A percentile compares a stretch with the other conserved stretches of the same genome.
Evolutionary conservation across 805 yeast species (phyloP).

Genomic region (Yamadazyma paraphyllophila): DNA sequence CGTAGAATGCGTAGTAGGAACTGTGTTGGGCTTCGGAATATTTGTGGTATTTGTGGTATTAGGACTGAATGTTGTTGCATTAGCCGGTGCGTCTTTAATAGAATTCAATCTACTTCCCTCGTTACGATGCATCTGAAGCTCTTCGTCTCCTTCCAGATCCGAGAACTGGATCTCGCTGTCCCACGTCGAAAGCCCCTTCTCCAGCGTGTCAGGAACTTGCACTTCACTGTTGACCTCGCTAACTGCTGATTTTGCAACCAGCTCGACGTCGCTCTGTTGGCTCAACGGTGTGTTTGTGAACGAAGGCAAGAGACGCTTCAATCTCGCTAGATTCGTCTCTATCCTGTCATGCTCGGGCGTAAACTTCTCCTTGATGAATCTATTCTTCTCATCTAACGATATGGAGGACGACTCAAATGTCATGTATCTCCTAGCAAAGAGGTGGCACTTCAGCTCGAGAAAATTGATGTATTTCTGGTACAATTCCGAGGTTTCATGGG

Average conservation of each 20-base stretch:
- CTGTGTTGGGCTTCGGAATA: too few species aligned
- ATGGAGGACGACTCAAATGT: conserved; percentile 37
- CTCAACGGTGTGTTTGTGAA: conserved; percentile 1
- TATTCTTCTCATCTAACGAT: conserved; percentile 34
- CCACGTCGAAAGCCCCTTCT: not conserved
- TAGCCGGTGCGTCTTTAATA: not conserved
- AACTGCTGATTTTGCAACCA: not conserved
- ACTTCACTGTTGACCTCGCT: not conserved
- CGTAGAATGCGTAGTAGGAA: too few species aligned
- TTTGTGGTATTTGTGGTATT: too few species aligned
- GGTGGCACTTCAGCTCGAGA: conserved; percentile 26
- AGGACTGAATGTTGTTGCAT: not conserved
- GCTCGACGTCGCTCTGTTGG: conserved; percentile 5
- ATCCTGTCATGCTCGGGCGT: conserved; percentile 22
- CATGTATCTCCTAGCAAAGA: conserved; percentile 28
- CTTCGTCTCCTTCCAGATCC: conserved; percentile 1
- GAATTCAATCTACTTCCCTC: not conserved
- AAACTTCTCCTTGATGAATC: conserved; percentile 23
- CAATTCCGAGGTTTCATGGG: not conserved
- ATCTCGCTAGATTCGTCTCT: conserved; percentile 12
- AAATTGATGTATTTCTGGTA: conserved; percentile 11
- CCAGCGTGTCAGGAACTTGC: not conserved
- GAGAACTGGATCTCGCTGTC: conserved; percentile 1
- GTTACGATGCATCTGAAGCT: too few species aligned
- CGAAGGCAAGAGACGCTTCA: conserved; percentile 4